Conservation (phyloP, 116 monocot genomes). For the Iris pallida region DNA sequence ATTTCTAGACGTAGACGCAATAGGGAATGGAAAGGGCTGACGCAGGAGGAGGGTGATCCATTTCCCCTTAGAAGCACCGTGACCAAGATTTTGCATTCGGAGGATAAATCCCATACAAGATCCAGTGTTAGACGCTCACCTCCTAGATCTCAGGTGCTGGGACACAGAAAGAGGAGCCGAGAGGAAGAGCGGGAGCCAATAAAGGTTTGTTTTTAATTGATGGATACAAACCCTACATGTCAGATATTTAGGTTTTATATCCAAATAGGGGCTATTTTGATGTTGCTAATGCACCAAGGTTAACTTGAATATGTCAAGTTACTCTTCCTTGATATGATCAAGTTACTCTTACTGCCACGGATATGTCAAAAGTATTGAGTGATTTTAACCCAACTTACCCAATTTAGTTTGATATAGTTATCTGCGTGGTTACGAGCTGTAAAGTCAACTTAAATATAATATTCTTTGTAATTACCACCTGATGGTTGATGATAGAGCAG, state of each 20-base stretch:
- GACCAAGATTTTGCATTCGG: conserved; percentile 17
- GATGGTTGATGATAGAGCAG: too few species aligned
- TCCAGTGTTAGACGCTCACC: conserved; percentile 26
- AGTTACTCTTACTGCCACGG: too few species aligned
- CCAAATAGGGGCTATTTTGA: too few species aligned
- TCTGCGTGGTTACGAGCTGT: too few species aligned
- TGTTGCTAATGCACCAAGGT: too few species aligned
- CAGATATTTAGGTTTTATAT: neutral
- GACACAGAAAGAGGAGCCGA: conserved; percentile 34
- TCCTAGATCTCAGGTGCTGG: conserved; percentile 27
- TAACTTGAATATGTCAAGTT: too few species aligned
- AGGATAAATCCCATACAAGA: conserved; percentile 17
- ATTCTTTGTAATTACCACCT: too few species aligned
- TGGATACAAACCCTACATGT: neutral
- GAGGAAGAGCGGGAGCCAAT: conserved; percentile 34
- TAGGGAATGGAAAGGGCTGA: conserved; percentile 60
- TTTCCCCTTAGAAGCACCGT: conserved; percentile 42
- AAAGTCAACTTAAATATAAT: too few species aligned
- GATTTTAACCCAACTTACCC: too few species aligned
- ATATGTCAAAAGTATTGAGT: too few species aligned
- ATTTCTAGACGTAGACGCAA: conserved; percentile 36
- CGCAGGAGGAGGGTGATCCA: conserved; percentile 21
- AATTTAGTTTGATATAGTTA: too few species aligned
- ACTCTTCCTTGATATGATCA: too few species aligned
- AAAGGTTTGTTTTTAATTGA: conserved; percentile 31